Conservation (phyloP, 805 yeast genomes). For the Wickerhamiella spandovensis region DNA sequence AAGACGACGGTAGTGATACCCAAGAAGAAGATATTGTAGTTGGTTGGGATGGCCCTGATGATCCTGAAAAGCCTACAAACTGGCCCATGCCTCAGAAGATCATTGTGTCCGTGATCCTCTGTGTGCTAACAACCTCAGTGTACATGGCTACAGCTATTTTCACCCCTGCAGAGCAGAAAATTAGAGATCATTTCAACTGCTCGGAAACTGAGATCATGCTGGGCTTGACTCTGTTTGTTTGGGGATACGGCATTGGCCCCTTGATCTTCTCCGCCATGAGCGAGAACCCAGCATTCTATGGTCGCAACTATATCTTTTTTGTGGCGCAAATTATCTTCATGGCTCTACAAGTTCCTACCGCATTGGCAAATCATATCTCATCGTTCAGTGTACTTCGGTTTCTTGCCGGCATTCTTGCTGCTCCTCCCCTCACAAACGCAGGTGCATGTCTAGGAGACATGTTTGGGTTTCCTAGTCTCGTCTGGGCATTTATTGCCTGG, state of each 20-base stretch:
- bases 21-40: constrained; percentile 13
- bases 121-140: constrained; percentile 36
- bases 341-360: constrained; percentile 44
- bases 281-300: constrained; percentile 33
- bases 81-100: constrained; percentile 36
- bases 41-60: constrained; percentile 23
- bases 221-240: constrained; percentile 40
- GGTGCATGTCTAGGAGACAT: constrained; percentile 46
- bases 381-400: constrained; percentile 39
- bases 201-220: constrained; percentile 34
- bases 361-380: constrained; percentile 37
- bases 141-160: constrained; percentile 50
- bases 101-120: constrained; percentile 28
- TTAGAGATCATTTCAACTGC: constrained; percentile 33
- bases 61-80: constrained; percentile 35
- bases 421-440: constrained; percentile 46
- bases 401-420: constrained; percentile 41
- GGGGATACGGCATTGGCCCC: constrained; percentile 51
- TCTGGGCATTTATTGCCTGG: constrained; percentile 40
- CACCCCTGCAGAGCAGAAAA: constrained; percentile 37
- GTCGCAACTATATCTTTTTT: constrained; percentile 37
- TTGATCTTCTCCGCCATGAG: constrained; percentile 43
- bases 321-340: constrained; percentile 34
- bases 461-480: constrained; percentile 29
- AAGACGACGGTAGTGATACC: too few relatives aligned